Evolutionary conservation across 371 early-diverging fungal species (phyloP), one percentile per base, ranked within the genome.

Genomic region (Mortierella sp.): DNA sequence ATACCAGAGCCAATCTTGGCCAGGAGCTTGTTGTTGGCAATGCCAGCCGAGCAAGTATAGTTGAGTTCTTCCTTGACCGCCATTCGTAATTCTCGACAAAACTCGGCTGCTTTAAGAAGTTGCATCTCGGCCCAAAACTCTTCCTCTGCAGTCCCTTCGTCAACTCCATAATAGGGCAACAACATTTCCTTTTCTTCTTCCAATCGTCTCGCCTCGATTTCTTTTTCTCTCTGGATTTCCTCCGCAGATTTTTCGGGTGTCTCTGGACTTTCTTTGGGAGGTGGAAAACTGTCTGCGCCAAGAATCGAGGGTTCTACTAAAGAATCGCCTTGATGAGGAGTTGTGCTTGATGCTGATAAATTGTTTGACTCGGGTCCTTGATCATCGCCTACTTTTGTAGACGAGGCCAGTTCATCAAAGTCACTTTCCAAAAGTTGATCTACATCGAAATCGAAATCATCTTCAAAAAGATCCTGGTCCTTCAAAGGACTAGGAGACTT

Each of bases 1-100:
- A 87, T 59, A 7, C 89, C 92, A 25, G 95, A 94, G 58, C 93
- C 89, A 9, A 98, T 79, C 70, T 98, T 98, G 2, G 96, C 93
- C 18, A 95, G 80, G 0, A 89, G 89, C 62, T 92, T 94, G 80
- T 93, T 94, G 75, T 93, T 93, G 1, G 95, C 91, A 30, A 98
- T 90, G 7, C 96, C 97, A 5, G 96, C 91, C 16, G 93, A 93
- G 26, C 93, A 95, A 2, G 94, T 93, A 70, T 94, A 96, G 1
- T 89, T 83, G 0, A 97, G 87, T 68, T 93, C 91, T 18, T 88
- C 84, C 47, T 70, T 86, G 6, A 98, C 80, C 7, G 87, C 81
- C 44, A 81, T 68, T 16, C 97, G 87, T 19, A 96, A 87, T 28
- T 90, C 84, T n/a, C 68, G 74, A 21, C 90, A 87, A 37, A 95